These are phyloP conservation scores for Saccharomycopsis hybrid DNA, from an alignment of 1,139 yeast genomes.

Conservation along the genomic window DNA sequence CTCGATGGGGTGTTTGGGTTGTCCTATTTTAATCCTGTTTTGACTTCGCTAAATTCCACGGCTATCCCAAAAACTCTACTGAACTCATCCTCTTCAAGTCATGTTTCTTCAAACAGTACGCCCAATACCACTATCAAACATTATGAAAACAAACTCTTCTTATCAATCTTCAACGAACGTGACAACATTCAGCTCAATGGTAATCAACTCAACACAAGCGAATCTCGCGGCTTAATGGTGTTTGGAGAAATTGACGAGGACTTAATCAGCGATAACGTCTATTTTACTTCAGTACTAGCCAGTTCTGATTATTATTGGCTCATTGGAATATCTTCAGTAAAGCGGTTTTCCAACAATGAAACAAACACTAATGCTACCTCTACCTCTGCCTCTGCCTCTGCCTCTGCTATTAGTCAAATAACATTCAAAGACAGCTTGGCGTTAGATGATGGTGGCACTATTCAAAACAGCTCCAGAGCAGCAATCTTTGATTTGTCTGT, in stretches of 20 bases:
- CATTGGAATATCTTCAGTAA: slow-evolving; percentile 10
- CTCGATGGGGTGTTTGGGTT: slow-evolving; percentile 18
- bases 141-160: slow-evolving; percentile 5
- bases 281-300: slow-evolving; percentile 13
- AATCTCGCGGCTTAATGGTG: slow-evolving; percentile 4
- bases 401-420: not conserved
- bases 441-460: slow-evolving; percentile 13
- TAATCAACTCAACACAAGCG: not conserved
- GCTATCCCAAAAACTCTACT: not conserved
- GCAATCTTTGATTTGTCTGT: slow-evolving; percentile 10
- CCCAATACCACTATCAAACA: not conserved
- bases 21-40: slow-evolving; percentile 14
- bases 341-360: not conserved
- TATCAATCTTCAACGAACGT: slow-evolving; percentile 4
- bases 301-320: slow-evolving; percentile 15
- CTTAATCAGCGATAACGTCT: slow-evolving; percentile 10
- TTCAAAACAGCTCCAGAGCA: slow-evolving; percentile 11
- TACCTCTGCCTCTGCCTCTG: not conserved
- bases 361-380: not conserved
- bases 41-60: slow-evolving; percentile 9
- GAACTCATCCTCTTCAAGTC: not conserved
- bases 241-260: slow-evolving; percentile 8
- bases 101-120: too few relatives aligned
- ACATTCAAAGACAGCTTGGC: not conserved
- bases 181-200: slow-evolving; percentile 7